Evolutionary conservation across 75 land plant genomes (phyloP).

Genomic region (Cryptomeria japonica): DNA sequence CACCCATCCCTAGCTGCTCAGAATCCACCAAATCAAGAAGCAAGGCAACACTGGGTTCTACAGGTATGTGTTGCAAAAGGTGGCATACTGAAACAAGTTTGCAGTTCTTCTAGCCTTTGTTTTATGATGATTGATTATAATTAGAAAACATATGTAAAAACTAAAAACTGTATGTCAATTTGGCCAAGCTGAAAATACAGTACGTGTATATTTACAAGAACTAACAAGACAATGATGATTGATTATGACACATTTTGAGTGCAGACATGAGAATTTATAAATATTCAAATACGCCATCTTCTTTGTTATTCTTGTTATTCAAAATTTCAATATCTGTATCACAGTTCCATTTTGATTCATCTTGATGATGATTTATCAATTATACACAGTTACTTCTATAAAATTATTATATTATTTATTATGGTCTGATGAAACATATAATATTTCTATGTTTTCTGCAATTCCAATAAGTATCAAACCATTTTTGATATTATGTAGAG

Average conservation of each 20-base stretch:
- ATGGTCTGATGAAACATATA: no score
- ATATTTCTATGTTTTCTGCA: background rate
- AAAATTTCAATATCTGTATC: background rate
- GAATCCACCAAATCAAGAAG: conserved; percentile 53
- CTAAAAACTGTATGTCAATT: background rate
- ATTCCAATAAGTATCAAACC: background rate
- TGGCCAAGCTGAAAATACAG: background rate
- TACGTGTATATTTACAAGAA: no score
- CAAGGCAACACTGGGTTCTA: conserved; percentile 41
- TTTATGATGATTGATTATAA: background rate
- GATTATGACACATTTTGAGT: background rate
- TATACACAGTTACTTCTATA: no score
- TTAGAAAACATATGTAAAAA: background rate
- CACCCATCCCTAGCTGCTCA: conserved; percentile 31
- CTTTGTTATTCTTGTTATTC: background rate
- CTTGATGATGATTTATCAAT: no score
- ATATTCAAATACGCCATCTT: background rate
- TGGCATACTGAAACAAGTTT: background rate
- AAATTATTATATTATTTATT: no score
- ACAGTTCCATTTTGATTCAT: background rate
- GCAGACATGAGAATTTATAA: background rate
- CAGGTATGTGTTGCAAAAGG: conserved; percentile 25
- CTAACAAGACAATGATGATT: background rate
- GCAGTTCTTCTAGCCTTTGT: background rate
- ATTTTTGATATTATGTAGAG: background rate